phyloP scores from a whole-genome alignment of 345 rosid genomes.

The Sonneratia alba region DNA sequence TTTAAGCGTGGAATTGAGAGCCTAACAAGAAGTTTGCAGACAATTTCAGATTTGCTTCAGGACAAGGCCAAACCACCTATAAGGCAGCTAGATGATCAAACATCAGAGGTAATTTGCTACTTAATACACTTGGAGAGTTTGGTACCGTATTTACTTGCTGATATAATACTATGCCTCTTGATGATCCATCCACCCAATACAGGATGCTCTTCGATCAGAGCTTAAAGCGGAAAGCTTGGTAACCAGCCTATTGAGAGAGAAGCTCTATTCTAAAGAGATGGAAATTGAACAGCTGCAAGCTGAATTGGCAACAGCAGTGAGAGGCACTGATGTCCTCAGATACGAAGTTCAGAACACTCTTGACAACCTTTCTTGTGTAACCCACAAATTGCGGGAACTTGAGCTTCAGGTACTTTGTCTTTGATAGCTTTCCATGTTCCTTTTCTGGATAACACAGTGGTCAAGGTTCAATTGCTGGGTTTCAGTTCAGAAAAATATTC shows the following conservation, averaged over 20 bases:
- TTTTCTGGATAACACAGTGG: neutral
- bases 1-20: conserved; percentile 60
- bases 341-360: conserved; percentile 56
- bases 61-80: conserved; percentile 47
- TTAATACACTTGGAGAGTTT: neutral
- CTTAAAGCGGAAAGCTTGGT: conserved; percentile 68
- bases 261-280: conserved; percentile 69
- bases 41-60: conserved; percentile 46
- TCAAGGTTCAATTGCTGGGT: neutral
- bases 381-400: conserved; percentile 65
- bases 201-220: conserved; percentile 53
- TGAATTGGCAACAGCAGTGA: conserved; percentile 71
- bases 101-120: conserved; percentile 44
- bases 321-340: conserved; percentile 68
- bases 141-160: neutral
- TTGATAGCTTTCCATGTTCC: neutral
- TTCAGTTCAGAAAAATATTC: too few species aligned
- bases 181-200: conserved; percentile 8
- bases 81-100: conserved; percentile 29
- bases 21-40: conserved; percentile 68
- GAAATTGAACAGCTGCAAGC: conserved; percentile 83
- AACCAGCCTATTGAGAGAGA: conserved; percentile 70
- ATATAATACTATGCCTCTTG: neutral
- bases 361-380: conserved; percentile 58
- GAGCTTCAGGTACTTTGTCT: conserved; percentile 60